Conservation (phyloP, 2,329 filamentous ascomycete species). For the Colletotrichum sp. region DNA sequence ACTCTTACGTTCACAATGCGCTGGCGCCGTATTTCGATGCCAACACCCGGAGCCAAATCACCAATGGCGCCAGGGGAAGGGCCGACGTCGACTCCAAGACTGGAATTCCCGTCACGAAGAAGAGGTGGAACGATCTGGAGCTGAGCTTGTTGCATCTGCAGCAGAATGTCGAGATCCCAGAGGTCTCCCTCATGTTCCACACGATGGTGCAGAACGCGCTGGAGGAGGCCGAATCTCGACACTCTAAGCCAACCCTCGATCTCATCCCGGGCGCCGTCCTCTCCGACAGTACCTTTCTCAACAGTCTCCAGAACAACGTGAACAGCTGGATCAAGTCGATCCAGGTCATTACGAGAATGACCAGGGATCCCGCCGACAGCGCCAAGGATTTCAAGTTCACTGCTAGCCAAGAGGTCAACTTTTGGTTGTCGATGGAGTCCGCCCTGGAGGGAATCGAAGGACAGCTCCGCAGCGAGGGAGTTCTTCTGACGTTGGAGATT, state of each 20-base stretch:
- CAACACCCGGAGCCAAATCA: constrained; percentile 80
- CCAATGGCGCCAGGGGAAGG: constrained; percentile 70
- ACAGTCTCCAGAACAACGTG: constrained; percentile 89
- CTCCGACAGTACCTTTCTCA: constrained; percentile 89
- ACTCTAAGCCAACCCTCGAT: constrained; percentile 76
- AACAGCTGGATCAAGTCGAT: constrained; percentile 99
- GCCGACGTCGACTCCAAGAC: constrained; percentile 90
- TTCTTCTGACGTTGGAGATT: constrained; percentile 90
- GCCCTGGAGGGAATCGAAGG: constrained; percentile 90
- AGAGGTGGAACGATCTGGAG: constrained; percentile 93
- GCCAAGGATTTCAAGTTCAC: constrained; percentile 60
- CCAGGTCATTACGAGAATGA: constrained; percentile 93
- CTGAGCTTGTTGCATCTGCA: constrained; percentile 89
- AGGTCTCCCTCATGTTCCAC: constrained; percentile 85
- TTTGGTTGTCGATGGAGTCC: constrained; percentile 97
- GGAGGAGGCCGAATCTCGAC: constrained; percentile 73
- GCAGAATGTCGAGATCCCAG: constrained; percentile 97
- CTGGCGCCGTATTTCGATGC: constrained; percentile 97
- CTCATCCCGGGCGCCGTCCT: constrained; percentile 78
- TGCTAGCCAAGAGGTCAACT: constrained; percentile 97
- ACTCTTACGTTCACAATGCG: constrained; percentile 89
- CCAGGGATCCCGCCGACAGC: constrained; percentile 76
- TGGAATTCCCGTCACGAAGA: constrained; percentile 95
- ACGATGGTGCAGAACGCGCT: constrained; percentile 86
- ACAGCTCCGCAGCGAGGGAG: constrained; percentile 87